Percentiles rank a stretch among this genome's conserved stretches.
Conservation (phyloP, 116 monocot species). For the Posidonia oceanica region DNA sequence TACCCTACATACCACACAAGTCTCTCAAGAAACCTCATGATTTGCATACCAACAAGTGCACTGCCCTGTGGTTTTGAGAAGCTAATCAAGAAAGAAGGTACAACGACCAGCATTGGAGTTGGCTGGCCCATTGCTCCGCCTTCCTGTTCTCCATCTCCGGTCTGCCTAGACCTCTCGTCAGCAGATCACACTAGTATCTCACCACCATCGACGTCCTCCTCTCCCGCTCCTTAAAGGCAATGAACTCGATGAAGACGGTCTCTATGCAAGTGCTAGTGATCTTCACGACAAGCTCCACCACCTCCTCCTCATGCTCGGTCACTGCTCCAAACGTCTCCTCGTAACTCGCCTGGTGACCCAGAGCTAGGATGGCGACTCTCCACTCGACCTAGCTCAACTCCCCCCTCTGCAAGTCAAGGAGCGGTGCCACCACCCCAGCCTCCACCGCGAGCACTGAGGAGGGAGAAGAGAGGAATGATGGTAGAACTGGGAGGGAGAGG, state of each 20-base stretch:
- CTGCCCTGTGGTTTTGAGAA: slow-evolving; percentile 10
- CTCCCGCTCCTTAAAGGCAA: not conserved
- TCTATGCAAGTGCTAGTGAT: slow-evolving; percentile 20
- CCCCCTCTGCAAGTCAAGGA: too few relatives aligned
- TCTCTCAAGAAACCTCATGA: slow-evolving; percentile 30
- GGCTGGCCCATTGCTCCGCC: not conserved
- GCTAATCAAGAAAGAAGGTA: slow-evolving; percentile 63
- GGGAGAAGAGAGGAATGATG: too few relatives aligned
- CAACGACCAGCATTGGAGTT: slow-evolving; percentile 65
- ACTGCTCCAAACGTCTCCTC: slow-evolving; percentile 19
- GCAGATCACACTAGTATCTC: not conserved
- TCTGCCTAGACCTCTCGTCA: slow-evolving; percentile 43
- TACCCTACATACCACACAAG: slow-evolving; percentile 46
- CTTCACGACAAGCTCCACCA: slow-evolving; percentile 17
- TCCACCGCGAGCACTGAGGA: too few relatives aligned
- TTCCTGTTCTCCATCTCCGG: slow-evolving; percentile 5
- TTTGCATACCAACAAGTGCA: slow-evolving; percentile 19
- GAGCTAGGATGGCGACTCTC: too few relatives aligned
- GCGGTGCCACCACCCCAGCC: too few relatives aligned
- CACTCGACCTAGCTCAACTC: too few relatives aligned
- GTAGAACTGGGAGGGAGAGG: too few relatives aligned
- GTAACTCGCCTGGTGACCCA: slow-evolving; percentile 10
- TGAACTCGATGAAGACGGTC: slow-evolving; percentile 2
- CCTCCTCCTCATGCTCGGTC: slow-evolving; percentile 15
- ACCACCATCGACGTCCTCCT: too few relatives aligned